Base-by-base conservation (phyloP, 371 early-diverging fungal species). In the Conidiobolus incongruus region DNA sequence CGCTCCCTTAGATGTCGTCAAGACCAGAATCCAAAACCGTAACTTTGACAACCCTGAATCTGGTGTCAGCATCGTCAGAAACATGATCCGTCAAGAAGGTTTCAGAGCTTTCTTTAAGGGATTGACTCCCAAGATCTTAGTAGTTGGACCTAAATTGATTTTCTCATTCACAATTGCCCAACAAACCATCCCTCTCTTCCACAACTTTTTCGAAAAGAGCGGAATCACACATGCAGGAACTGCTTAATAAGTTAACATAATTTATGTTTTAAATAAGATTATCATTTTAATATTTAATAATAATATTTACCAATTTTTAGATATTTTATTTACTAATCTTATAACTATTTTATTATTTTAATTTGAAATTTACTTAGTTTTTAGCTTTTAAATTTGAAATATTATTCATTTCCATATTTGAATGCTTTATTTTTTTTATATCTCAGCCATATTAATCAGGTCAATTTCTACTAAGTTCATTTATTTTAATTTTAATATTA, bases 141-240 rank as follows among this genome's bases (percentile, higher is more conserved):
- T 81, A 26, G 81, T 95, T 44, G 96, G 96, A 10, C 96, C 96
- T 55, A 95, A 95, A 75, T 72, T 95, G 38, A 79, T 95, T 46
- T 95, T 93, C 68, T 78, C 79, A 47, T 95, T 93, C 72, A 93
- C 96, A 20, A 66, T 95, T 49, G 96, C 94, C 28, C 90, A 92
- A 61, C 80, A 77, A 55, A 62, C 91, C 49, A 92, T 90, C 53
- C 93, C 92, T 46, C 38, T 78, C 45, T 77, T 86, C 62, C 66
- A 75, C 50, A 47, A 59, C 20, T 54, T 56, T 32, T 62, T 67
- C 38, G 59, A 63, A 44, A 45, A 51, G n/a, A 20, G 52, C 21
- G 63, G 64, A 13, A 38, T 66, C 15, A 60, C 61, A 40, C 49
- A 60, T 32, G 33, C 60, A 13, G 55, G 47, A 28, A 58, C 7